These are phyloP conservation scores for Nicotiana sylvestris DNA, from an alignment of 257 asterid species.

Conservation along the genomic window DNA sequence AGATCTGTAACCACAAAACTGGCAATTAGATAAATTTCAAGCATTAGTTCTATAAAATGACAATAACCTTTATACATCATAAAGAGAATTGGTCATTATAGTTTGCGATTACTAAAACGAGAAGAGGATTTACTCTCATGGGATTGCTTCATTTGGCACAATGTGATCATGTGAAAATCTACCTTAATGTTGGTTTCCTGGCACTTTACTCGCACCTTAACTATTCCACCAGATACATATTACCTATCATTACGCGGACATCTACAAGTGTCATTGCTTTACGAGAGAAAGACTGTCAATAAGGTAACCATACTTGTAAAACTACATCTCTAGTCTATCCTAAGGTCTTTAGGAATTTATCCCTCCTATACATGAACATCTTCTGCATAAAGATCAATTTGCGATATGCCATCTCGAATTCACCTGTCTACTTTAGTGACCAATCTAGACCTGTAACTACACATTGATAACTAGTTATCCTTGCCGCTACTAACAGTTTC, in stretches of 20 bases:
- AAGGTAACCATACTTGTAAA: not conserved
- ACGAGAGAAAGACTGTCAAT: not conserved
- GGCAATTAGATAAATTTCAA: not conserved
- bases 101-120: not conserved
- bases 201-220: not conserved
- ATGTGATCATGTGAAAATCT: not conserved
- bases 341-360: too few relatives aligned
- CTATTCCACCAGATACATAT: not conserved
- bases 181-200: too few relatives aligned
- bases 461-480: not conserved
- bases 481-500: not conserved
- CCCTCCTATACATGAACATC: too few relatives aligned
- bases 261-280: not conserved
- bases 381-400: too few relatives aligned
- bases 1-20: constrained; percentile 36
- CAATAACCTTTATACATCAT: not conserved
- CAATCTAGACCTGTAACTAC: not conserved
- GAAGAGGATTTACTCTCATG: not conserved
- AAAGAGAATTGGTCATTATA: not conserved
- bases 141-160: not conserved
- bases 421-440: not conserved
- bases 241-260: not conserved
- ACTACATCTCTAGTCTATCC: not conserved
- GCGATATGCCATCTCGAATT: not conserved
- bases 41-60: not conserved